Conservation (phyloP, 129 eudicot genomes). For the Escallonia herrerae region DNA sequence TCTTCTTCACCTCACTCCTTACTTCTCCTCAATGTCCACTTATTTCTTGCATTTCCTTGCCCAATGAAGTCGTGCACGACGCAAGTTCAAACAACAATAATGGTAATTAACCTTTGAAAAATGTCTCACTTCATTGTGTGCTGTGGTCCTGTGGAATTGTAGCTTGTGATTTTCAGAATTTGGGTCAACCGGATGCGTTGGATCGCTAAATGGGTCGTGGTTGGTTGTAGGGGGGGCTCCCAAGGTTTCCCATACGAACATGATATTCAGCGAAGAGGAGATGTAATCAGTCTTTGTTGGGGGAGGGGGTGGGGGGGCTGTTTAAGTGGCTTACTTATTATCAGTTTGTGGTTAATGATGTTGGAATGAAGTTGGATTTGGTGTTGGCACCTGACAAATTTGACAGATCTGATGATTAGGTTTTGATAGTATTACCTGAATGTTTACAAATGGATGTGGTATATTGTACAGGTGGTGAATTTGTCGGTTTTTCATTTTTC, state of each 20-base stretch:
- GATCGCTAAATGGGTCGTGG: slow-evolving; percentile 91
- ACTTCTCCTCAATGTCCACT: slow-evolving; percentile 49
- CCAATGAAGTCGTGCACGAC: slow-evolving; percentile 31
- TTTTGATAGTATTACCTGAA: slow-evolving; percentile 50
- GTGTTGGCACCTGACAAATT: slow-evolving; percentile 78
- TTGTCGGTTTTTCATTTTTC: slow-evolving; percentile 46
- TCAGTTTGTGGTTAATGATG: slow-evolving; percentile 44
- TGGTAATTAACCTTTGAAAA: neutral
- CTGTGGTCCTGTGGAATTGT: slow-evolving; percentile 38
- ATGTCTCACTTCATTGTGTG: no score
- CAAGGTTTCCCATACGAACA: slow-evolving; percentile 69
- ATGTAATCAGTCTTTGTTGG: slow-evolving; percentile 33
- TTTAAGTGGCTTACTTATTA: slow-evolving; percentile 92
- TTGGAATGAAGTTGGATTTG: slow-evolving; percentile 85
- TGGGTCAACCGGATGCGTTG: slow-evolving; percentile 58
- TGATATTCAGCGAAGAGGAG: slow-evolving; percentile 48
- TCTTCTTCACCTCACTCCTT: slow-evolving; percentile 63
- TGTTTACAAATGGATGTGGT: slow-evolving; percentile 98
- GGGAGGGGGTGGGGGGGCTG: slow-evolving; percentile 68
- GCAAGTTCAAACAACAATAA: no score
- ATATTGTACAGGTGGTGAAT: slow-evolving; percentile 70
- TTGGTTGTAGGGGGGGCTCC: slow-evolving; percentile 87
- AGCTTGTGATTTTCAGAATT: slow-evolving; percentile 60
- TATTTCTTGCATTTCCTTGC: slow-evolving; percentile 44
- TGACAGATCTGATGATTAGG: slow-evolving; percentile 37